These are phyloP conservation scores for Candida peoriensis DNA, from an alignment of 805 yeast species.

Conservation along the genomic window DNA sequence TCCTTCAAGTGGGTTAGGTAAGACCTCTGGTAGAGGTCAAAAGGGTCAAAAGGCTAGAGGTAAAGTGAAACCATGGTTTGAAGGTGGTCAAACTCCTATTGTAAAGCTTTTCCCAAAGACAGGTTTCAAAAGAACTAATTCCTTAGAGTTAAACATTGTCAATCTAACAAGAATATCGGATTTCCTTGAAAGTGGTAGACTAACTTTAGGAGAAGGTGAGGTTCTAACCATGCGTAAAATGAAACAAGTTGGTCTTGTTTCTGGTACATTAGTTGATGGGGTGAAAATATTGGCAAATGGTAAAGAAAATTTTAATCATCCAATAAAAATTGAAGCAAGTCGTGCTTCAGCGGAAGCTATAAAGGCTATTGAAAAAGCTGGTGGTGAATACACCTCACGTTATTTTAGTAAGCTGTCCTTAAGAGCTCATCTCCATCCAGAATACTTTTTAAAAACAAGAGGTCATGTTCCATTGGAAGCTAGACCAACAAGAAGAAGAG, in stretches of 20 bases:
- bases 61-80: slow-evolving; percentile 87
- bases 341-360: slow-evolving; percentile 76
- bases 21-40: slow-evolving; percentile 95
- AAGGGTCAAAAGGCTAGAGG: slow-evolving; percentile 98
- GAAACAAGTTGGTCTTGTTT: slow-evolving; percentile 67
- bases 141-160: slow-evolving; percentile 41
- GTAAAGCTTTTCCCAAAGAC: slow-evolving; percentile 76
- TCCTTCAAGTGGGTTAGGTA: slow-evolving; percentile 88
- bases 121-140: slow-evolving; percentile 72
- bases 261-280: slow-evolving; percentile 72
- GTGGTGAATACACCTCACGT: slow-evolving; percentile 69
- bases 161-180: slow-evolving; percentile 66
- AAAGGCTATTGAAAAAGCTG: slow-evolving; percentile 60
- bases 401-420: slow-evolving; percentile 66
- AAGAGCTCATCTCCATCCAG: slow-evolving; percentile 73
- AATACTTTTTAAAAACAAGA: slow-evolving; percentile 57
- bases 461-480: slow-evolving; percentile 83
- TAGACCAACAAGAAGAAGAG: slow-evolving; percentile 79
- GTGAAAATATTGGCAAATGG: slow-evolving; percentile 77
- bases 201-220: slow-evolving; percentile 54
- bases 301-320: slow-evolving; percentile 42
- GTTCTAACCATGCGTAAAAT: slow-evolving; percentile 70
- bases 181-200: slow-evolving; percentile 63
- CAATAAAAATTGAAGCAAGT: slow-evolving; percentile 75
- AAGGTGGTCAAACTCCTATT: slow-evolving; percentile 98